Base-by-base conservation (phyloP, 768 basidiomycete species). In the Sistotremastrum niveocremeum region DNA sequence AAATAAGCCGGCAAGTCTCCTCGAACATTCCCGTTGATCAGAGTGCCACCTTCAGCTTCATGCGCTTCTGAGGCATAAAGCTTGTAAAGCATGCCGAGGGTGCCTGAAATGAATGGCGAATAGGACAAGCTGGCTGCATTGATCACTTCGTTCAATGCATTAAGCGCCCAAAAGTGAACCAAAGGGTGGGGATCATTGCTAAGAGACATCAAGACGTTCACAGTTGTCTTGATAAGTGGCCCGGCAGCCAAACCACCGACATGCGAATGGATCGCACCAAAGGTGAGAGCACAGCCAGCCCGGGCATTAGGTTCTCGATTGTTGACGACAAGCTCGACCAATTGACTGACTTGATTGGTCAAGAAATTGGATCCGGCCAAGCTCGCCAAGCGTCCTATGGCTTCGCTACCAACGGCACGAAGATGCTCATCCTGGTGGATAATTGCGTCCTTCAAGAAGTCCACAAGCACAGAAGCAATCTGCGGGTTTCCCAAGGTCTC, bases 231-330 rank as follows among this genome's bases (percentile, higher is more conserved):
- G 49, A 98, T 71, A 10, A 97, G 72, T 0, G 95, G 88, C 0
- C 89, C 89, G 5, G 91, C 94, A 7, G 87, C 88, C n/a, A 98
- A 72, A 37, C 90, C 86, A 6, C 95, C 95, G 42, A 97, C 90
- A 55, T 88, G 76, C 39, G 74, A 77, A 60, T 95, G 94, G 35
- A 98, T 87, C 8, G 90, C 76, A 8, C 90, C 89, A 55, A 98
- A 89, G 0, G 93, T 84, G 35, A 91, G 64, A 0, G 91, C 89
- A 58, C 91, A 97, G 0, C 95, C 95, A 10, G 94, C 93, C 11
- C 95, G 79, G 28, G 81, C 81, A 50, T 86, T 74, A 0, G 95
- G 94, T 60, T 94, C 85, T 11, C 94, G 83, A 60, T 98, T 95
- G 62, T 72, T 88, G 46, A 98, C 89, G 28, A 98, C 84, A 55